phyloP scores from a whole-genome alignment of 768 basidiomycete genomes.

The Xerocomellus amylosporus region DNA sequence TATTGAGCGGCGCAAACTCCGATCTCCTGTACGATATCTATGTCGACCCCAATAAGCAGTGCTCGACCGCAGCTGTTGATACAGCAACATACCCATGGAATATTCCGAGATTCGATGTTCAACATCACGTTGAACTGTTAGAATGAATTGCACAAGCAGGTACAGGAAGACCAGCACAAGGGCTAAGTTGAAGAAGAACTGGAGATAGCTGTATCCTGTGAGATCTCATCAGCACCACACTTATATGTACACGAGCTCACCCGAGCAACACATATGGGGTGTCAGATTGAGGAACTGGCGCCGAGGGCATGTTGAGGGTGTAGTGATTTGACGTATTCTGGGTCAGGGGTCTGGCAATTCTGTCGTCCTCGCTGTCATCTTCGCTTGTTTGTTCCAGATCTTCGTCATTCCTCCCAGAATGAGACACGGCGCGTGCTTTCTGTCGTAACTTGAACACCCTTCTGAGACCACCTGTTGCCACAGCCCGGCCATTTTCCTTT shows the following conservation, averaged over 20 bases:
- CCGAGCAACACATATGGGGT: conserved; percentile 82
- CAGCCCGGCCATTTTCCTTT: conserved; percentile 41
- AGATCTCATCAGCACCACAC: conserved; percentile 14
- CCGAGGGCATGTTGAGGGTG: conserved; percentile 75
- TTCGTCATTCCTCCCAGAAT: conserved; percentile 20
- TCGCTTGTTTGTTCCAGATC: conserved; percentile 40
- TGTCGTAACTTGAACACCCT: conserved; percentile 64
- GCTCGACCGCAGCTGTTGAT: conserved; percentile 12
- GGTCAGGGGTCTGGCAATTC: conserved; percentile 38
- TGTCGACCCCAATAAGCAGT: conserved; percentile 17
- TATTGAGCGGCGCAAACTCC: conserved; percentile 78
- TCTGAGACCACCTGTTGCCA: conserved; percentile 63
- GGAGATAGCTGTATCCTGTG: conserved; percentile 64
- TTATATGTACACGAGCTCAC: conserved; percentile 42
- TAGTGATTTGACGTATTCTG: conserved; percentile 74
- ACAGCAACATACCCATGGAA: conserved; percentile 63
- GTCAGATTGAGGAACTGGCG: conserved; percentile 54
- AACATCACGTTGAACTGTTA: conserved; percentile 89
- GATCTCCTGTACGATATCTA: conserved; percentile 93
- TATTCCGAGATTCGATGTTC: conserved; percentile 83
- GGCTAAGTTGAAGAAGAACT: conserved; percentile 91
- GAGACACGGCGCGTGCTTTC: conserved; percentile 38
- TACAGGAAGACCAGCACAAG: conserved; percentile 83
- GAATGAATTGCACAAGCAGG: conserved; percentile 79
- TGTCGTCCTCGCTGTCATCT: conserved; percentile 49